These are phyloP conservation scores for Scenedesmus sp. DNA, from an alignment of 163 green algal genomes.

Conservation along the genomic window DNA sequence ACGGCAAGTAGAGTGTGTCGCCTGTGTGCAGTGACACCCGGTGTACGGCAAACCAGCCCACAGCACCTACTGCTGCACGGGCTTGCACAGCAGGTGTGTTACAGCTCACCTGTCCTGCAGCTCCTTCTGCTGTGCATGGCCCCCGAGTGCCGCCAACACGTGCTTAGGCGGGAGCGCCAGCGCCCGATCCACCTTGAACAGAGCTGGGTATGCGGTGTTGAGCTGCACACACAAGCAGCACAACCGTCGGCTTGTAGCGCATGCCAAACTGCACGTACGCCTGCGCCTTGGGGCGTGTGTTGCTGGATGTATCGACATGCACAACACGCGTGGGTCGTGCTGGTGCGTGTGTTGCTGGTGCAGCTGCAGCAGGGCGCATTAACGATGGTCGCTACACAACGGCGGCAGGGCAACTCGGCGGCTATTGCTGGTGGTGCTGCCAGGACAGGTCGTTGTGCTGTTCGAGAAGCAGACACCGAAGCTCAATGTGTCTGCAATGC, in stretches of 20 bases:
- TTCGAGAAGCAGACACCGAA: neutral
- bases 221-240: constrained; percentile 55
- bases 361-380: too few species aligned
- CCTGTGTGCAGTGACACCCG: too few species aligned
- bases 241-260: neutral
- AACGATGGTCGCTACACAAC: too few species aligned
- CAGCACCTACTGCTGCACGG: too few species aligned
- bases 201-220: constrained; percentile 60
- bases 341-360: neutral
- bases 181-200: constrained; percentile 53
- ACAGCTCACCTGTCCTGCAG: constrained; percentile 57
- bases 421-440: neutral
- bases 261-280: neutral
- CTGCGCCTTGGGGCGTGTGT: too few species aligned
- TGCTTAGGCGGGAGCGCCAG: constrained; percentile 69
- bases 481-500: neutral
- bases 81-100: too few species aligned
- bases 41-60: too few species aligned
- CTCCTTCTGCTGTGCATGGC: constrained; percentile 61
- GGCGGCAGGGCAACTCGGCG: too few species aligned
- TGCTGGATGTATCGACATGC: too few species aligned
- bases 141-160: constrained; percentile 52
- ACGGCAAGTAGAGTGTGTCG: too few species aligned
- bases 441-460: too few species aligned
- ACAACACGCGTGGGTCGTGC: neutral